These are phyloP conservation scores for Colletotrichum cordylinicola DNA, from an alignment of 2,329 filamentous ascomycete species.

Conservation along the genomic window DNA sequence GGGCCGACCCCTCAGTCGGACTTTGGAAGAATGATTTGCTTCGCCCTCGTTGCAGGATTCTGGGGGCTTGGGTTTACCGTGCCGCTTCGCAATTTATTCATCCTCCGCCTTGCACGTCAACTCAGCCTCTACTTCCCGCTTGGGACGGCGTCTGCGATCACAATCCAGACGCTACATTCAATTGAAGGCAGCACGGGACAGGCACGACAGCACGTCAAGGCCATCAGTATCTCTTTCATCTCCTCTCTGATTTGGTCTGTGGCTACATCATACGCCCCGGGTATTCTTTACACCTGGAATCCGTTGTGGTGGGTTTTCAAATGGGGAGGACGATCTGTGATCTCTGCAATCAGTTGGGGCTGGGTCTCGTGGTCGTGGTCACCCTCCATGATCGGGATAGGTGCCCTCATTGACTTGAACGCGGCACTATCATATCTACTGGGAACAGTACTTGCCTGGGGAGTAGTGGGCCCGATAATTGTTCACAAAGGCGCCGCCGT, in stretches of 20 bases:
- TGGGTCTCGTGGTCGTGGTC: not conserved
- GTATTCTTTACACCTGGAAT: not conserved
- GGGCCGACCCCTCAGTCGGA: not conserved
- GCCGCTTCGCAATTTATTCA: not conserved
- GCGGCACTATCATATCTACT: not conserved
- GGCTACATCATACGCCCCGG: not conserved
- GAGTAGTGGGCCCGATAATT: not conserved
- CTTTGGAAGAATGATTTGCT: not conserved
- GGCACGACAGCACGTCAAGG: not conserved
- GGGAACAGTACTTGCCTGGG: not conserved
- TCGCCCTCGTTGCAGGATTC: not conserved
- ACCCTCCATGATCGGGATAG: not conserved
- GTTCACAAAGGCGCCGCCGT: not conserved
- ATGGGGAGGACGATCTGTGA: not conserved
- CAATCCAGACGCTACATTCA: not conserved
- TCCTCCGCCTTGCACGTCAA: not conserved
- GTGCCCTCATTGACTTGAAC: not conserved
- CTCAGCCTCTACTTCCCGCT: not conserved
- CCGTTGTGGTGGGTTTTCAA: not conserved
- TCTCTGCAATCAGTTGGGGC: not conserved
- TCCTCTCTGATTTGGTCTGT: not conserved
- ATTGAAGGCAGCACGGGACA: not conserved
- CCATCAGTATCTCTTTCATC: not conserved
- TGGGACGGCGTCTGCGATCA: not conserved
- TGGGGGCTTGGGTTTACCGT: not conserved